Evolutionary conservation across 2,329 filamentous ascomycete genomes (phyloP), one percentile per base, ranked within the genome.

Genomic region (Paraphaeosphaeria sporulosa): DNA sequence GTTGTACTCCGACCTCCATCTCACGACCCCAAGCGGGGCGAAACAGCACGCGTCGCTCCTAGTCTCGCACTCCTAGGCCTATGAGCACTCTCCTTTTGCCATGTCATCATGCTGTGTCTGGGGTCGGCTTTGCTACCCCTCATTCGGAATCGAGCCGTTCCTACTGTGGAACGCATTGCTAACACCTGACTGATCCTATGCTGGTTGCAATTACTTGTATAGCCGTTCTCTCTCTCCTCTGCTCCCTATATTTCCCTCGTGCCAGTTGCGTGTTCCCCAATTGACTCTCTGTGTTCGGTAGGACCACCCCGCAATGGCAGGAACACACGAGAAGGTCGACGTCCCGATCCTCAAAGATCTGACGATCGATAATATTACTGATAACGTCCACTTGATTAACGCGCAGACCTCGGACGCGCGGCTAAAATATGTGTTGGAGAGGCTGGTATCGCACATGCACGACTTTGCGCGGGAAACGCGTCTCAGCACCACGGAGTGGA

Each of bases 401-500:
- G 89, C 89, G 10, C 86, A 89, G 80, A 86, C 87, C 68, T 74
- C 82, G 10, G 83, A 93, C 70, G 80, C 84, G 30, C 85, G 92
- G 21, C 80, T 92, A 62, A 89, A 86, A 63, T 93, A 91, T 74
- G 76, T 95, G 47, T 85, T 94, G 73, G 86, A 90, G 68, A 84
- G 90, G n/a, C 84, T 94, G 15, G 90, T 94, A 51, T 86, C 87
- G 15, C 91, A 94, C 77, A 81, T 94, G 1, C 92, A 95, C 78
- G 91, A 93, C 79, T 94, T 93, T 74, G 90, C 90, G 5, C 85
- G 91, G 56, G 91, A 94, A 77, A 94, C 90, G 1, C 83, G 91
- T 30, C 83, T 94, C 38, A 91, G 88, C 74, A 90, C 89, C 4
- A 82, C 87, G 2, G 92, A 95, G 81, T 94, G 91, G 92, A 91